phyloP scores from a whole-genome alignment of 345 rosid genomes.

The Abelmoschus esculentus region DNA sequence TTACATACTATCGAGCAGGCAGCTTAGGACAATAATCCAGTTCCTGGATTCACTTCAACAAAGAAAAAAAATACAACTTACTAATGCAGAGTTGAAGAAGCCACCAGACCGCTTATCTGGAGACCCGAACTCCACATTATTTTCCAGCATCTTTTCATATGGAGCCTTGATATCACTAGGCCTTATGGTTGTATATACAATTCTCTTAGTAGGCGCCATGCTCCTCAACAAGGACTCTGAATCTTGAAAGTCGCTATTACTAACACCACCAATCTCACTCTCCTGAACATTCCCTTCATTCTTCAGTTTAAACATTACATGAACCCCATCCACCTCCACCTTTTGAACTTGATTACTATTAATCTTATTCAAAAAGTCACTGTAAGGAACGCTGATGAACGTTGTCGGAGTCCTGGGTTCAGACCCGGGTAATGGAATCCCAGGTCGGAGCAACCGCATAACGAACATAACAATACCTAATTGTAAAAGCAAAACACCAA shows the following conservation, averaged over 20 bases:
- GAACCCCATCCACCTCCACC: conserved; percentile 86
- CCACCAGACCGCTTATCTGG: conserved; percentile 86
- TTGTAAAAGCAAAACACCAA: conserved; percentile 68
- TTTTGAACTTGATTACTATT: conserved; percentile 61
- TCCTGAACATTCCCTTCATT: conserved; percentile 38
- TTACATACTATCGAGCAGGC: neutral
- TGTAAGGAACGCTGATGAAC: conserved; percentile 68
- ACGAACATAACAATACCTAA: conserved; percentile 74
- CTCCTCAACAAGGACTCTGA: conserved; percentile 50
- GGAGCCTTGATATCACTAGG: conserved; percentile 80
- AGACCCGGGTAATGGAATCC: conserved; percentile 75
- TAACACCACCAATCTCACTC: conserved; percentile 25
- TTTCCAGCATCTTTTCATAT: conserved; percentile 89
- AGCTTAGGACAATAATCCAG: neutral
- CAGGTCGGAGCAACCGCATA: conserved; percentile 79
- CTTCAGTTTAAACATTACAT: conserved; percentile 73
- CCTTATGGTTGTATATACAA: conserved; percentile 74
- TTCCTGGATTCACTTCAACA: neutral
- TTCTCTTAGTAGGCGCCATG: conserved; percentile 50
- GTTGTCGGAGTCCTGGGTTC: conserved; percentile 66
- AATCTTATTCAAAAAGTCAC: conserved; percentile 75
- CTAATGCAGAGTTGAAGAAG: conserved; percentile 72
- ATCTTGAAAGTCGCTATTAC: conserved; percentile 41
- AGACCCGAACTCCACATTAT: conserved; percentile 81
- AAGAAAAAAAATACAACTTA: conserved; percentile 19